These are phyloP conservation scores for Carex littledalei DNA, from an alignment of 176 grass and related monocot genomes.

Conservation along the genomic window DNA sequence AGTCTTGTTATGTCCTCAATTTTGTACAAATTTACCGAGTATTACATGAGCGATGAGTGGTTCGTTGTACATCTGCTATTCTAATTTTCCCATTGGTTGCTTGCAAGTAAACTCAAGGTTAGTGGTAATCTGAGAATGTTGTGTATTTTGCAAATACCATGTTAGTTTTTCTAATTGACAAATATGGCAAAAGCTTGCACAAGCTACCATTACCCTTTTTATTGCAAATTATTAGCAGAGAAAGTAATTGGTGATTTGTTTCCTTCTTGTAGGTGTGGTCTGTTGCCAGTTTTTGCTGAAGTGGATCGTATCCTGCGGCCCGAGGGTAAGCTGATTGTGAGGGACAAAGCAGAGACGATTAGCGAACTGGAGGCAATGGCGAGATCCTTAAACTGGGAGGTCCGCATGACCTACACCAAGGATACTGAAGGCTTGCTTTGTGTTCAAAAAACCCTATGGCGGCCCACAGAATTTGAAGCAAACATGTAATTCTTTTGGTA, in stretches of 20 bases:
- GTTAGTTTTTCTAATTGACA: neutral
- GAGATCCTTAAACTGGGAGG: conserved; percentile 60
- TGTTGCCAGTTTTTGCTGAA: conserved; percentile 55
- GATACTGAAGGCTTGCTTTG: conserved; percentile 60
- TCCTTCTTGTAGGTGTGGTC: conserved; percentile 35
- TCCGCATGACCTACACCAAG: conserved; percentile 50
- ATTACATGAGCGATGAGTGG: neutral
- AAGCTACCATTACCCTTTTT: neutral
- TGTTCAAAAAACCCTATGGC: conserved; percentile 57
- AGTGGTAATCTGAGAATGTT: neutral
- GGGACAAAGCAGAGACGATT: conserved; percentile 46
- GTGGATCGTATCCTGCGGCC: conserved; percentile 74
- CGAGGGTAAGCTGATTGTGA: conserved; percentile 57
- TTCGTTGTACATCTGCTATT: neutral
- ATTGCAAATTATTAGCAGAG: neutral
- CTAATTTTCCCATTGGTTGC: neutral
- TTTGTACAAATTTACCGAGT: neutral
- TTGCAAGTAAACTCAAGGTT: neutral
- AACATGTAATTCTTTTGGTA: conserved; percentile 24
- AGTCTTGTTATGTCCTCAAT: neutral
- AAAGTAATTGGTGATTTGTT: conserved; percentile 8
- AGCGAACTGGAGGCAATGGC: conserved; percentile 44
- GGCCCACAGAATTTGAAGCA: conserved; percentile 38
- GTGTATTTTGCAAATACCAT: neutral
- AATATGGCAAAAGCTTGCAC: neutral